Conservation (phyloP, 2,329 filamentous ascomycete species). For the Colletotrichum acutatum region DNA sequence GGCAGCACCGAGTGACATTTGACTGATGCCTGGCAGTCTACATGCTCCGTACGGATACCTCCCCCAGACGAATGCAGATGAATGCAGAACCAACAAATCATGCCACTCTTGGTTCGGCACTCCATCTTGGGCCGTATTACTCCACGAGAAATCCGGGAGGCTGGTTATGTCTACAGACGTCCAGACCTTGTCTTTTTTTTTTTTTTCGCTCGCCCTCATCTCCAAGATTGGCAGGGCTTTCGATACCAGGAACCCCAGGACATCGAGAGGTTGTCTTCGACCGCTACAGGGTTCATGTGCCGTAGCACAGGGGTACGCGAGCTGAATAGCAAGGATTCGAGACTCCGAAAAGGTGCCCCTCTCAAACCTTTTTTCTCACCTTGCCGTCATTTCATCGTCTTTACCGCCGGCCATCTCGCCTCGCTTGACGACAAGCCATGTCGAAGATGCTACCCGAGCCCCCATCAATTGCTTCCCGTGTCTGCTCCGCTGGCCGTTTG, state of each 20-base stretch:
- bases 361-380: conserved; percentile 2
- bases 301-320: conserved; percentile 12
- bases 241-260: conserved; percentile 3
- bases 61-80: not conserved
- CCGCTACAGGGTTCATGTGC: conserved; percentile 6
- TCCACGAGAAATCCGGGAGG: conserved; percentile 6
- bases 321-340: conserved; percentile 22
- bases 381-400: conserved; percentile 8
- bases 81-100: not conserved
- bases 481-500: not conserved
- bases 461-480: not conserved
- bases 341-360: not conserved
- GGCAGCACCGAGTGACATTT: not conserved
- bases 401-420: conserved; percentile 13
- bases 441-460: not conserved
- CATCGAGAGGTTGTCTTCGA: conserved; percentile 9
- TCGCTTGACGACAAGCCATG: conserved; percentile 26
- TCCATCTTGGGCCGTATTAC: not conserved
- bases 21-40: not conserved
- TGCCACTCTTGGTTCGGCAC: not conserved
- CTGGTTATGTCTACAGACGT: not conserved
- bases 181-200: not conserved
- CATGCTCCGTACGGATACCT: not conserved
- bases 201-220: not conserved
- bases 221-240: not conserved